Evolutionary conservation across 805 yeast species (phyloP), one percentile per base, ranked within the genome.

Genomic region (Kodamaea fukazawae): DNA sequence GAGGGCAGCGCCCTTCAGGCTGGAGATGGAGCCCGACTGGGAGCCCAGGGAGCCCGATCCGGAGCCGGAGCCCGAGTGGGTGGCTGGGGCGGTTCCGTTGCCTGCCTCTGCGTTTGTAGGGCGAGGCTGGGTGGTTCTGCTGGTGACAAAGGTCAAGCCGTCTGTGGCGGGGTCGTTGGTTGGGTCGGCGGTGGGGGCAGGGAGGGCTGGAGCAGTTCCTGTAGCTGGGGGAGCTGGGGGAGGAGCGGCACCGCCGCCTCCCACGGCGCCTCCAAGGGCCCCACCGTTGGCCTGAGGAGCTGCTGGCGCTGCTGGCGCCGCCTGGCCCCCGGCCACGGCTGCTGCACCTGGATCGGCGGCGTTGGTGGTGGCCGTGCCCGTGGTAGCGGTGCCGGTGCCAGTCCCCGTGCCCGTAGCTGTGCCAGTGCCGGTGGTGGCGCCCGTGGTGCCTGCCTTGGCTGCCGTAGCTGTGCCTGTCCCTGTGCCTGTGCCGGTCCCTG

Each of bases 91-190:
- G 17, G 43, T 36, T 29, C 33, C 32, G 12, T 33, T 23, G 15
- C 29, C 34, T 18, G 39, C 23, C 18, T 40, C 42, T 4, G 46
- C 32, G 34, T 32, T 34, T 22, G 45, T 14, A 8, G 42, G 13
- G 14, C 54, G 51, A 3, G 65, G 47, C n/a, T 60, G 60, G 17
- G 37, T 34, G 4, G 54, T 51, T 43, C 66, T 55, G 9, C 68
- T 54, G 23, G 72, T 65, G 30, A 67, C 49, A 41, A 62, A 61
- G 2, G 61, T 35, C 32, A 55, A 42, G 15, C 51, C 34, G 18
- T 46, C 41, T 11, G 63, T 53, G 18, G 58, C 50, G 22, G 58
- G 60, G 28, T 53, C 56, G 25, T 48, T 46, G 3, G 32, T 29
- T 7, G 48, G 44, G 37, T 45, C 39, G 44, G 38, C 60, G 31